Evolutionary conservation across 768 basidiomycete species (phyloP), one percentile per base, ranked within the genome.

Genomic region (button mushroom (Agaricus bisporus)): DNA sequence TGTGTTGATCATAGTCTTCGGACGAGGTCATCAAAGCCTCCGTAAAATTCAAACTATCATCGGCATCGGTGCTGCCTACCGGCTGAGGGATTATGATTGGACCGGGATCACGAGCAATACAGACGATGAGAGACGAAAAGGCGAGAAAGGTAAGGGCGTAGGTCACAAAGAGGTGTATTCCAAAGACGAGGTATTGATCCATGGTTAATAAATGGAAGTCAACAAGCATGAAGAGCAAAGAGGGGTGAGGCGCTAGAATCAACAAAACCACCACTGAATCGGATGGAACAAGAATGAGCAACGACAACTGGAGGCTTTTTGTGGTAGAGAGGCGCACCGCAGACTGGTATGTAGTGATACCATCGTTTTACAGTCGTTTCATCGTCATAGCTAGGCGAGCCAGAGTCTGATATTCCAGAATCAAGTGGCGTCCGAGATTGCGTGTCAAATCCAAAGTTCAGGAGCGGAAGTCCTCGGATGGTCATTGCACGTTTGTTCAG

Each of bases 21-120:
- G 48, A 41, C 18, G 68, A 41, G n/a, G 68, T 65, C 68, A 86
- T 77, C 38, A 91, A 70, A 11, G 86, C 86, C 56, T 88, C 83
- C 11, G 68, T 72, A 41, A 88, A 62, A 29, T 73, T 77, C 48
- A 83, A 67, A 49, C 77, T 74, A 39, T 68, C 68, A 14, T 64
- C 64, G 25, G 63, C 67, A 12, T 63, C 15, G 58, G 49, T 39
- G 51, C 57, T 54, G 64, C 62, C 44, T 56, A 48, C 28, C 54
- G 56, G 35, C 55, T 51, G 47, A 55, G 60, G 61, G 51, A 49
- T 60, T 69, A 22, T 54, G n/a, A 84, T 77, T 5, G 82, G 80
- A 0, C 90, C 90, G 11, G 90, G 91, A 65, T 92, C 87, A 55
- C 90, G 79, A 26, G 71, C 78, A 38, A 88, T 70, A 57, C 85